These are phyloP conservation scores for Huntiella abstrusa DNA, from an alignment of 2,329 filamentous ascomycete species.

Conservation along the genomic window DNA sequence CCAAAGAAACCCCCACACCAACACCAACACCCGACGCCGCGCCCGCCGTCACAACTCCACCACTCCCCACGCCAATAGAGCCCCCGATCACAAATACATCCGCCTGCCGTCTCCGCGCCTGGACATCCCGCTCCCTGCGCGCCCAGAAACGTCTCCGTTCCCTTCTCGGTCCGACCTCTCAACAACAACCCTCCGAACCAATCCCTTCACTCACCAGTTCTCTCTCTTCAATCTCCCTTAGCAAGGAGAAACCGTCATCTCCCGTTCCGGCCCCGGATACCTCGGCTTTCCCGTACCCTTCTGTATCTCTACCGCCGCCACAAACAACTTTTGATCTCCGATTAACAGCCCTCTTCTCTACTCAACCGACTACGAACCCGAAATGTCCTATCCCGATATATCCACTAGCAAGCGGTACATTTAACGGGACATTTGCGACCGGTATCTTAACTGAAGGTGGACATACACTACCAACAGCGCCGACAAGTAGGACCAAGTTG, in stretches of 20 bases:
- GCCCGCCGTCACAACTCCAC: neutral
- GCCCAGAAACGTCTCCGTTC: neutral
- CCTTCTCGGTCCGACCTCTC: neutral
- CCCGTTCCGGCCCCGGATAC: neutral
- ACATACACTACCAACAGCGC: constrained; percentile 17
- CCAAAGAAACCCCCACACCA: neutral
- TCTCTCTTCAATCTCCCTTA: constrained; percentile 1
- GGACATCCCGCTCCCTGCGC: constrained; percentile 1
- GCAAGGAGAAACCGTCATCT: neutral
- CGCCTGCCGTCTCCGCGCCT: neutral
- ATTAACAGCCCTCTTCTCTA: constrained; percentile 23
- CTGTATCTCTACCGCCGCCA: constrained; percentile 26
- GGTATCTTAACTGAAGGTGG: constrained; percentile 27
- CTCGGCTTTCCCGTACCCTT: constrained; percentile 21
- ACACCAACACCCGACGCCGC: neutral
- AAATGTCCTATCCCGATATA: constrained; percentile 20
- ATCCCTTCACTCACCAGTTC: neutral
- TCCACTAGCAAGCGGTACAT: constrained; percentile 27
- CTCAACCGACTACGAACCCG: neutral
- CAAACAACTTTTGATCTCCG: constrained; percentile 31
- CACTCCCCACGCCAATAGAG: neutral
- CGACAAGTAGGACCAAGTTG: constrained; percentile 12
- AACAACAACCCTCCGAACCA: neutral
- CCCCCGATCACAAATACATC: neutral
- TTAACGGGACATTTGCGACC: constrained; percentile 30